Evolutionary conservation across 768 basidiomycete species (phyloP).

Genomic region (Dioszegia crocea): DNA sequence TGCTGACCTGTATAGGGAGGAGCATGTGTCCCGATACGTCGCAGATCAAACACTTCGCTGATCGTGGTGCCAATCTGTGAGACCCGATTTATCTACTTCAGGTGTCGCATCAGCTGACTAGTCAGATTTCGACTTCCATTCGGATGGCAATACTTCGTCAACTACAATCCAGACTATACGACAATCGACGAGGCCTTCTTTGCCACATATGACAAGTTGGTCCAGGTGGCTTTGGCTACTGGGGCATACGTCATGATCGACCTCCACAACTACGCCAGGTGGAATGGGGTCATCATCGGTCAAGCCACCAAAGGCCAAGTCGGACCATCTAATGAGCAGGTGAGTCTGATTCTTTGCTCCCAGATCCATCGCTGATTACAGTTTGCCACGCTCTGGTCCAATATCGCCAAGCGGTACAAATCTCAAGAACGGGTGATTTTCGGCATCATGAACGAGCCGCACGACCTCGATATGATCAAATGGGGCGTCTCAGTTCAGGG

Average conservation of each 20-base stretch:
- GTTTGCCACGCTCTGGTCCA: conserved; percentile 58
- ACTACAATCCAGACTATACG: conserved; percentile 31
- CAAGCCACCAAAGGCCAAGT: no score
- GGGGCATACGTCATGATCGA: conserved; percentile 59
- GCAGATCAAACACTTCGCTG: conserved; percentile 62
- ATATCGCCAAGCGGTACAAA: conserved; percentile 57
- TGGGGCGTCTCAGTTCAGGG: conserved; percentile 58
- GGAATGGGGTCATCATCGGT: conserved; percentile 61
- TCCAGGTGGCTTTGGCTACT: conserved; percentile 55
- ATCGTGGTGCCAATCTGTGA: conserved; percentile 53
- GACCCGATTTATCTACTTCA: conserved; percentile 1
- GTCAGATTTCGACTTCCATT: conserved; percentile 59
- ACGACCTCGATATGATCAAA: conserved; percentile 53
- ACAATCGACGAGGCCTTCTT: conserved; percentile 55
- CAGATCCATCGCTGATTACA: conserved; percentile 23
- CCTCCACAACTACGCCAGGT: conserved; percentile 61
- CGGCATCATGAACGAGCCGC: conserved; percentile 62
- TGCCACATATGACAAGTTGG: conserved; percentile 55
- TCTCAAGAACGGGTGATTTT: conserved; percentile 53
- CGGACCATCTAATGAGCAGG: conserved; percentile 56
- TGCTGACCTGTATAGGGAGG: conserved; percentile 7
- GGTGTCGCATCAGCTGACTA: not conserved
- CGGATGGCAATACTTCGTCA: conserved; percentile 60
- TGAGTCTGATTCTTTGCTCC: conserved; percentile 10
- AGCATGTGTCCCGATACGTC: conserved; percentile 47